phyloP scores from a whole-genome alignment of 805 yeast genomes.

The Sugiyamaella valdiviana region DNA sequence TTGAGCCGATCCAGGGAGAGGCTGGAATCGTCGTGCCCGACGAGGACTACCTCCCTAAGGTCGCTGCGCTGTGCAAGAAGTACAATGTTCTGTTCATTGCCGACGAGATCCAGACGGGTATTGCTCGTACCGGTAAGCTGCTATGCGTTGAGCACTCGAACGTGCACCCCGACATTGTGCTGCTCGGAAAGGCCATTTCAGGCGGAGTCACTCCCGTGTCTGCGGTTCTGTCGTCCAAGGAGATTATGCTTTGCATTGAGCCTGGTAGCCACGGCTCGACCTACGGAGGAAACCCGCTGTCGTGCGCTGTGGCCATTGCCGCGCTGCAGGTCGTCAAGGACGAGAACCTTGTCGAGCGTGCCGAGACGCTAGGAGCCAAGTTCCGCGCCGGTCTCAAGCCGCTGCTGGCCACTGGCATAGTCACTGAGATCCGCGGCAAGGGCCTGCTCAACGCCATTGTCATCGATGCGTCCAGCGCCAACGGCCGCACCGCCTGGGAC shows the following conservation, averaged over 20 bases:
- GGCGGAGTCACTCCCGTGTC: slow-evolving; percentile 94
- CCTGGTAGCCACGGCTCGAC: slow-evolving; percentile 98
- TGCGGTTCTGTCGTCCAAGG: slow-evolving; percentile 83
- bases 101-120: slow-evolving; percentile 96
- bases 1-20: slow-evolving; percentile 97
- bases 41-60: slow-evolving; percentile 65
- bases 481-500: slow-evolving; percentile 95
- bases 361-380: slow-evolving; percentile 61
- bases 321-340: slow-evolving; percentile 86
- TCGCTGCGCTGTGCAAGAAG: slow-evolving; percentile 67
- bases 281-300: slow-evolving; percentile 95
- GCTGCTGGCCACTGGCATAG: slow-evolving; percentile 40
- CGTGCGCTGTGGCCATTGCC: slow-evolving; percentile 87
- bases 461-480: slow-evolving; percentile 73
- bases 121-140: slow-evolving; percentile 94
- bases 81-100: slow-evolving; percentile 85
- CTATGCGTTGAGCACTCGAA: slow-evolving; percentile 82
- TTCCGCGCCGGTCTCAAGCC: slow-evolving; percentile 45
- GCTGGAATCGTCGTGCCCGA: slow-evolving; percentile 98
- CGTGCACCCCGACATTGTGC: slow-evolving; percentile 82
- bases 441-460: slow-evolving; percentile 90
- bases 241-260: slow-evolving; percentile 80
- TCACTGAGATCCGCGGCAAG: slow-evolving; percentile 65
- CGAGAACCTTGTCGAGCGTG: slow-evolving; percentile 77
- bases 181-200: slow-evolving; percentile 89